Evolutionary conservation across 2,329 filamentous ascomycete genomes (phyloP).

Genomic region (Venturia pyrina): DNA sequence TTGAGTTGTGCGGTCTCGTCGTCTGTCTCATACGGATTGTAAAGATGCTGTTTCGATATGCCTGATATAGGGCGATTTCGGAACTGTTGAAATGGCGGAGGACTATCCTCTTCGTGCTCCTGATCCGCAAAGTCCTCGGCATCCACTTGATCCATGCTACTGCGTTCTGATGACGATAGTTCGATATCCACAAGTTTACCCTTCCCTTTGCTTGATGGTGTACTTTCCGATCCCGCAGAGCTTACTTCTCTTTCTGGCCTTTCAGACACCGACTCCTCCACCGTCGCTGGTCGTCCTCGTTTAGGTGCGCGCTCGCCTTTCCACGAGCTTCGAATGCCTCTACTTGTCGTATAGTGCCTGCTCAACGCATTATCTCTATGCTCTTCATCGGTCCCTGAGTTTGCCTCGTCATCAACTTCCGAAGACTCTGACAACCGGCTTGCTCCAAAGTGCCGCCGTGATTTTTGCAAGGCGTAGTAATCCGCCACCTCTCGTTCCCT

Average conservation of each 20-base stretch:
- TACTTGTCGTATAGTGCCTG: conserved; percentile 27
- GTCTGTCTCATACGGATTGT: conserved; percentile 40
- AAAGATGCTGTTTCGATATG: conserved; percentile 9
- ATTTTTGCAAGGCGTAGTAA: conserved; percentile 82
- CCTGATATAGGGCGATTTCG: conserved; percentile 32
- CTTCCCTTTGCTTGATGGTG: conserved; percentile 45
- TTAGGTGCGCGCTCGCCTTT: conserved; percentile 35
- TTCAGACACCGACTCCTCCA: conserved; percentile 25
- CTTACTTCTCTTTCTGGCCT: conserved; percentile 26
- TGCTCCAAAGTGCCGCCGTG: conserved; percentile 76
- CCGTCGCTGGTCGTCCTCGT: conserved; percentile 28
- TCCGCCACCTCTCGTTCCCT: conserved; percentile 88
- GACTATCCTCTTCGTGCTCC: conserved; percentile 35
- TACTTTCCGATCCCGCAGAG: conserved; percentile 29
- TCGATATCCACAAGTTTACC: conserved; percentile 74
- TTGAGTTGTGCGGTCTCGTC: conserved; percentile 37
- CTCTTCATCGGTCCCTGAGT: conserved; percentile 33
- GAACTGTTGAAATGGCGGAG: conserved; percentile 49
- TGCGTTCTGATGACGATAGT: conserved; percentile 54
- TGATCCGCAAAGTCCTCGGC: conserved; percentile 26
- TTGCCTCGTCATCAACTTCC: conserved; percentile 66
- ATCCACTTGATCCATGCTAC: conserved; percentile 34
- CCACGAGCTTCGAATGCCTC: conserved; percentile 50
- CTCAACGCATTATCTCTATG: conserved; percentile 23
- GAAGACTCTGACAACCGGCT: conserved; percentile 77